Evolutionary conservation across 306 rosid genomes (phyloP), one percentile per base, ranked within the genome.

Genomic region (Casuarina cunninghamiana): DNA sequence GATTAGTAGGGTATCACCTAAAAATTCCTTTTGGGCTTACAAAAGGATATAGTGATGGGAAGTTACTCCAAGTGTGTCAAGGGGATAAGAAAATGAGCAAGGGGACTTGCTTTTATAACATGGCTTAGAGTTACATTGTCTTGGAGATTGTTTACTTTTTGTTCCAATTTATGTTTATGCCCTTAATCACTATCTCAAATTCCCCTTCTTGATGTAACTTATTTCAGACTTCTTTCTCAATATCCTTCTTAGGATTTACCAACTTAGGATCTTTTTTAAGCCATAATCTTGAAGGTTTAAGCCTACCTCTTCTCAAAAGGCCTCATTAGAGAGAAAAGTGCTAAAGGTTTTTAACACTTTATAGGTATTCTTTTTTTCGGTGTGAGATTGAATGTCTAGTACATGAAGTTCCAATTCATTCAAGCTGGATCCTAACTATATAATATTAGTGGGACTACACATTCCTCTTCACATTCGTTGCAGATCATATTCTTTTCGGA

Each of bases 201-300:
- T 5, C 16, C 44, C 17, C 44, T 35, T 35, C 15, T 61, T 61
- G n/a, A 4, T 35, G 4, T 61, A 7, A 12, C 39, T 10, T 61
- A 2, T 61, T 32, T 12, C 13, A 4, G 11, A 61, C 42, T 57
- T 57, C 3, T 21, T 57, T 11, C 9, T 61, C 16, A 66, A 66
- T 32, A 66, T 66, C 50, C 50, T 39, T n/a, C 68, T 41, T 41
- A 15, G 41, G 71, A 66, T 66, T n/a, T 41, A 67, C 71, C n/a
- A 17, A 67, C 35, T 41, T n/a, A 50, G 71, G n/a, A 42, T 3
- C 32, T 41, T 67, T 67, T 67, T n/a, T 37, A 67, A 50, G 71
- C 50, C 26, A 16, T 67, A 6, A 26, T 26, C 32, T 26, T 26
- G 32, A 26, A 26, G 32, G 32, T 26, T 26, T 26, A 26, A 26